Percentiles rank a stretch among this genome's conserved stretches.
Conservation (phyloP, 805 yeast genomes). For the Phaffomyces opuntiae region DNA sequence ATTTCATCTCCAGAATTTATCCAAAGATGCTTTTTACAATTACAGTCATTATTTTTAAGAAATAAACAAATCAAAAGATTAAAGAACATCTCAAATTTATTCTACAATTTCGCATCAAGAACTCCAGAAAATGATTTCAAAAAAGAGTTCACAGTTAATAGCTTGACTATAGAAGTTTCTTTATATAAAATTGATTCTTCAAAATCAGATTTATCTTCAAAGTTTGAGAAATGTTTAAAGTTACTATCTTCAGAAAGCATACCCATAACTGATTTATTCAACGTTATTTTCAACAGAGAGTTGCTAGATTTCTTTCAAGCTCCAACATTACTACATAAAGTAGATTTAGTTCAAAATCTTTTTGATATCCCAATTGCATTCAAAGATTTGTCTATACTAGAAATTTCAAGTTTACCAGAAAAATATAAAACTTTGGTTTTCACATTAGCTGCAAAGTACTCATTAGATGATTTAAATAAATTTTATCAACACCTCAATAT, state of each 20-base stretch:
- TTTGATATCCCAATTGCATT: constrained; percentile 9
- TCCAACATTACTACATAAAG: constrained; percentile 10
- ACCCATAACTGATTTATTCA: neutral
- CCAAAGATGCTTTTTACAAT: constrained; percentile 7
- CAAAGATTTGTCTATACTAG: constrained; percentile 1
- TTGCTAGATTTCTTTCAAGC: constrained; percentile 8
- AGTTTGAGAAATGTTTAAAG: constrained; percentile 30
- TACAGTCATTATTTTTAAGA: constrained; percentile 18
- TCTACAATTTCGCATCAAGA: constrained; percentile 31
- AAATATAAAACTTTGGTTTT: constrained; percentile 16
- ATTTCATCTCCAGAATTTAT: constrained; percentile 7
- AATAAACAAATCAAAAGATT: constrained; percentile 31
- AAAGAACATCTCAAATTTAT: constrained; percentile 39
- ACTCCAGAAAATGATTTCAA: neutral
- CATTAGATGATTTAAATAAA: constrained; percentile 4
- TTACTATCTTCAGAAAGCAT: constrained; percentile 13
- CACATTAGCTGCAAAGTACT: constrained; percentile 10
- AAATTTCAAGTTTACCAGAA: constrained; percentile 10
- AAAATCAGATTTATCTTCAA: constrained; percentile 20
- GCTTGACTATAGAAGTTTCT: constrained; percentile 24
- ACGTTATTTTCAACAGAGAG: constrained; percentile 8
- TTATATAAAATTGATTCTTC: constrained; percentile 7
- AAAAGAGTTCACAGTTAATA: neutral
- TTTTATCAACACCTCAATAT: constrained; percentile 9
- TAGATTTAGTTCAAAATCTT: constrained; percentile 9